Evolutionary conservation across 2,329 filamentous ascomycete genomes (phyloP).

Genomic region (Fusarium pseudograminearum): DNA sequence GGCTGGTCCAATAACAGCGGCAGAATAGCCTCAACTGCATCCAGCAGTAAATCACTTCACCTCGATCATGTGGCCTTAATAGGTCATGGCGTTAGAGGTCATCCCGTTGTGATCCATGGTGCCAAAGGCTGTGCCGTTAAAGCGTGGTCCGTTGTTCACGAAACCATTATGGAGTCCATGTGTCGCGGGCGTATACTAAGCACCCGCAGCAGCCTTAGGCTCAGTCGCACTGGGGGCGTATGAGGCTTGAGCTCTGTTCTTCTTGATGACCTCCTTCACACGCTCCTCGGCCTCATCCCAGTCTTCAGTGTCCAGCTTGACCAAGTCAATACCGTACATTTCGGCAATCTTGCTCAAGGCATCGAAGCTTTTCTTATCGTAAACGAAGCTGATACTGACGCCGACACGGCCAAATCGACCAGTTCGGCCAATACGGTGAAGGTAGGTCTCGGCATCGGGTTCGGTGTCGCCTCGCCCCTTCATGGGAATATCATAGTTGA

Average conservation of each 20-base stretch:
- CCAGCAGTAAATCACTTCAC: not conserved
- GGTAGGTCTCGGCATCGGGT: conserved; percentile 93
- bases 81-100: conserved; percentile 13
- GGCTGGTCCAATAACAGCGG: not conserved
- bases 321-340: conserved; percentile 84
- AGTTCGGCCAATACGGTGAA: conserved; percentile 97
- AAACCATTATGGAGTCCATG: conserved; percentile 16
- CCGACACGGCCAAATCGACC: conserved; percentile 97
- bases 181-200: conserved; percentile 47
- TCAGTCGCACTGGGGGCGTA: conserved; percentile 63
- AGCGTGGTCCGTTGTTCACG: conserved; percentile 12
- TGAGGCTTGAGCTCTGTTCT: conserved; percentile 68
- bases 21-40: not conserved
- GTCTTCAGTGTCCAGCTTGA: conserved; percentile 84
- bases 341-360: conserved; percentile 83
- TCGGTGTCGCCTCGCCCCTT: conserved; percentile 81
- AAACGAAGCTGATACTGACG: conserved; percentile 94
- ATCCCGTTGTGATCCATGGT: conserved; percentile 2
- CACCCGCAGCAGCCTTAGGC: conserved; percentile 45
- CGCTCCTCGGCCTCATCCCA: conserved; percentile 91
- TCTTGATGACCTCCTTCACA: conserved; percentile 85
- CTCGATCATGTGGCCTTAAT: conserved; percentile 5
- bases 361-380: conserved; percentile 83
- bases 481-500: conserved; percentile 93
- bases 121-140: conserved; percentile 19